Base-by-base conservation (phyloP, 192 early-diverging fungal species). In the Lobosporangium transversale region DNA sequence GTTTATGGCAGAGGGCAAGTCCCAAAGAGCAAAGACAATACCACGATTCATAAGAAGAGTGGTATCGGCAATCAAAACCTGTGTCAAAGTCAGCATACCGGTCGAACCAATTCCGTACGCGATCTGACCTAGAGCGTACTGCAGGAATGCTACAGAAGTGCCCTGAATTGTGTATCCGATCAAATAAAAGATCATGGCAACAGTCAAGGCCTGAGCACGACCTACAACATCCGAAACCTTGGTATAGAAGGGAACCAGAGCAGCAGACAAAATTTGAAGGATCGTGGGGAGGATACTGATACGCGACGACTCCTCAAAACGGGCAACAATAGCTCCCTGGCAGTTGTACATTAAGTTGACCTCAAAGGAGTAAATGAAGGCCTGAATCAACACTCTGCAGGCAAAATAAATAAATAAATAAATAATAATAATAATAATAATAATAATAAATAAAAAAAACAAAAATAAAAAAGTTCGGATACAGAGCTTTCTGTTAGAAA, bases 181-280 rank as follows among this genome's bases (percentile, higher is more conserved):
- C 50, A 66, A 29, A 40, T 75, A 75, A 11, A 66, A 66, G 43
- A 75, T 30, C 70, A 75, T 75, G 40, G 70, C 62, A 27, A 66
- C 20, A 44, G 70, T 75, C 70, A 75, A 66, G n/a, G 70, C 15
- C 58, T 66, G 31, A 3, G 70, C 70, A 50, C 70, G 62, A 17
- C 70, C 70, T n/a, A 64, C 40, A 26, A 75, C 70, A 63, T 75
- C 70, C 1, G 62, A 66, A 9, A 75, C 62, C 40, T 75, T 75
- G 37, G 62, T 66, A 31, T 75, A 75, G 29, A 75, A 75, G 26
- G 70, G 70, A 1, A 75, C 70, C n/a, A 75, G 40, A 31, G 70
- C 70, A 1, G 70, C 70, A 4, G 70, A 75, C 31, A 75, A 30
- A 54, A 60, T 75, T 58, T 75, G 70, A 43, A 75, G 70, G 33